Conservation (phyloP, 1,284 basidiomycete genomes). For the Prillingera fragicola region DNA sequence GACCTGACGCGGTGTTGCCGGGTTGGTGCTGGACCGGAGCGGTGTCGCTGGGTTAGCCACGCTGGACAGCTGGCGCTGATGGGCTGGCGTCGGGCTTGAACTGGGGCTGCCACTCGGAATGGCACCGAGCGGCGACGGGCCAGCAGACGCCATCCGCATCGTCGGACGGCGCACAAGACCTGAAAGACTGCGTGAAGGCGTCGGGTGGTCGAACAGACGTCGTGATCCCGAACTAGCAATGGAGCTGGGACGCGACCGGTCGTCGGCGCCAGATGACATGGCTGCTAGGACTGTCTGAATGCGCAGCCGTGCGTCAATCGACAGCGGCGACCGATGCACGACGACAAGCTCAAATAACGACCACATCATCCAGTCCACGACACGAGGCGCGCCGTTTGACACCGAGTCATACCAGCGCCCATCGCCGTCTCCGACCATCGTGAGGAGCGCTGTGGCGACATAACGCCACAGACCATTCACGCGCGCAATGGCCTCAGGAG, state of each 20-base stretch:
- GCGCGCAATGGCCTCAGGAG: slow-evolving; percentile 35
- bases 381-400: slow-evolving; percentile 12
- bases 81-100: not conserved
- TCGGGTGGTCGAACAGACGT: not conserved
- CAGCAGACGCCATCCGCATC: not conserved
- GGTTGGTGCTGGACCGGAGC: not conserved
- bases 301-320: slow-evolving; percentile 60
- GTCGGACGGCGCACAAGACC: slow-evolving; percentile 11
- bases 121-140: too few relatives aligned
- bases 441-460: slow-evolving; percentile 20
- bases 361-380: slow-evolving; percentile 67
- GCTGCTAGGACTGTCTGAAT: slow-evolving; percentile 46
- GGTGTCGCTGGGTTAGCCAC: not conserved
- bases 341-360: slow-evolving; percentile 64
- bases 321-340: slow-evolving; percentile 59
- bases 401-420: slow-evolving; percentile 18
- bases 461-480: slow-evolving; percentile 38
- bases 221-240: slow-evolving; percentile 8
- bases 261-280: slow-evolving; percentile 19
- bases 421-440: slow-evolving; percentile 21
- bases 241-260: not conserved
- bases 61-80: not conserved
- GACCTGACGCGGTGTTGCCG: not conserved
- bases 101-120: too few relatives aligned
- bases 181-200: not conserved